Evolutionary conservation across 2,329 filamentous ascomycete species (phyloP).

Genomic region (Cadophora gregata): DNA sequence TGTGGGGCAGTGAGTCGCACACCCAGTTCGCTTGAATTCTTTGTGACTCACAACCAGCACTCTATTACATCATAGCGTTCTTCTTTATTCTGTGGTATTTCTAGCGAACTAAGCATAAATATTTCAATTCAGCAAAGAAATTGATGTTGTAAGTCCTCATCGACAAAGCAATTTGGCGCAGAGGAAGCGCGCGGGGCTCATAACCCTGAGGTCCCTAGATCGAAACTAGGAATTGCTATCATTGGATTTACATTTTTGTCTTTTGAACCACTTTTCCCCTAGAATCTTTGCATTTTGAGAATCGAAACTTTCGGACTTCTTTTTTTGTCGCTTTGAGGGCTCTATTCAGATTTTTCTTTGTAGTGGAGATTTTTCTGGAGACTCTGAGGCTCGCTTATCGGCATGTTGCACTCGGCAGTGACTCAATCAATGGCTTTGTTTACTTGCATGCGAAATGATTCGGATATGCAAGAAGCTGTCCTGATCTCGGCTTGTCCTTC

Average conservation of each 20-base stretch:
- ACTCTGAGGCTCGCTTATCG: too few species aligned
- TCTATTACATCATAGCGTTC: not conserved
- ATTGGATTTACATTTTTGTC: not conserved
- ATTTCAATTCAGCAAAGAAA: not conserved
- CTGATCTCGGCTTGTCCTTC: too few species aligned
- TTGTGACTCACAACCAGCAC: slow-evolving; percentile 11
- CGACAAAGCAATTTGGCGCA: slow-evolving; percentile 22
- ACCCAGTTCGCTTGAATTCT: not conserved
- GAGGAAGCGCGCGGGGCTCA: slow-evolving; percentile 24
- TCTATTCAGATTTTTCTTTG: too few species aligned
- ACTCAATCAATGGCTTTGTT: too few species aligned
- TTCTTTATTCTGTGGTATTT: not conserved
- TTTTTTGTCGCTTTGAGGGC: too few species aligned
- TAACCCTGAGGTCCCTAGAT: slow-evolving; percentile 24
- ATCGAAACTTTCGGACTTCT: too few species aligned
- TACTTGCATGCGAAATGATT: too few species aligned
- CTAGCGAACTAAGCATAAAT: not conserved
- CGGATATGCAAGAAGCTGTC: too few species aligned
- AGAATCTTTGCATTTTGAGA: too few species aligned
- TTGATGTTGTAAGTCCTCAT: not conserved
- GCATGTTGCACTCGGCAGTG: too few species aligned
- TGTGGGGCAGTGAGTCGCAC: slow-evolving; percentile 9
- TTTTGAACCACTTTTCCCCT: not conserved
- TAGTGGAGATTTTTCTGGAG: too few species aligned
- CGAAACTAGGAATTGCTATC: slow-evolving; percentile 22